phyloP scores from a whole-genome alignment of 345 rosid species.

The Schrenkiella parvula region DNA sequence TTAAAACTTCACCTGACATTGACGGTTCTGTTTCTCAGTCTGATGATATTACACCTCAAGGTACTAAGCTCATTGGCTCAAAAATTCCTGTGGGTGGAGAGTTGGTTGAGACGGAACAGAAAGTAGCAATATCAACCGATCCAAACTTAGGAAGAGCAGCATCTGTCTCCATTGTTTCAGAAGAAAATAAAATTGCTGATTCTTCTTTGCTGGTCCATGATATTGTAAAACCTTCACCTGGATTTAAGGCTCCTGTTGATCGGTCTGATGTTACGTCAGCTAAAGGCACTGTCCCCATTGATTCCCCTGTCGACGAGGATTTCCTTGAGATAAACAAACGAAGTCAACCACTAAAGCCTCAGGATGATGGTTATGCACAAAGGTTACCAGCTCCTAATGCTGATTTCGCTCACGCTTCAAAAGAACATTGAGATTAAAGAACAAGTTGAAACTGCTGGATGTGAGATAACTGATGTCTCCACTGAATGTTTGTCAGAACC shows the following conservation, averaged over 20 bases:
- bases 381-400: not conserved
- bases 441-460: no score
- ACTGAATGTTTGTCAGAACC: no score
- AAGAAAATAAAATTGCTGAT: conserved; percentile 3
- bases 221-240: conserved; percentile 2
- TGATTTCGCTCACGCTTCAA: not conserved
- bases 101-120: conserved; percentile 5
- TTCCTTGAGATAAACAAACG: not conserved
- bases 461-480: no score
- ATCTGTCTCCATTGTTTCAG: not conserved
- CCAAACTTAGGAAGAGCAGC: not conserved
- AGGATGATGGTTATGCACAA: not conserved
- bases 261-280: conserved; percentile 5
- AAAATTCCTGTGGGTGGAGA: conserved; percentile 22
- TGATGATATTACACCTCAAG: conserved; percentile 26
- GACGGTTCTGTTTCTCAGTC: conserved; percentile 21
- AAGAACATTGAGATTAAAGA: no score
- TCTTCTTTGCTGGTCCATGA: not conserved
- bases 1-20: conserved; percentile 3
- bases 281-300: conserved; percentile 20
- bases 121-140: conserved; percentile 10
- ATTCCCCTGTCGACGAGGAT: conserved; percentile 5
- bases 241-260: conserved; percentile 16
- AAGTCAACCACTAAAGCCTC: not conserved
- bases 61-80: conserved; percentile 17